These are phyloP conservation scores for Trichoderma orchidacearum DNA, from an alignment of 495 filamentous ascomycete species.

Conservation along the genomic window DNA sequence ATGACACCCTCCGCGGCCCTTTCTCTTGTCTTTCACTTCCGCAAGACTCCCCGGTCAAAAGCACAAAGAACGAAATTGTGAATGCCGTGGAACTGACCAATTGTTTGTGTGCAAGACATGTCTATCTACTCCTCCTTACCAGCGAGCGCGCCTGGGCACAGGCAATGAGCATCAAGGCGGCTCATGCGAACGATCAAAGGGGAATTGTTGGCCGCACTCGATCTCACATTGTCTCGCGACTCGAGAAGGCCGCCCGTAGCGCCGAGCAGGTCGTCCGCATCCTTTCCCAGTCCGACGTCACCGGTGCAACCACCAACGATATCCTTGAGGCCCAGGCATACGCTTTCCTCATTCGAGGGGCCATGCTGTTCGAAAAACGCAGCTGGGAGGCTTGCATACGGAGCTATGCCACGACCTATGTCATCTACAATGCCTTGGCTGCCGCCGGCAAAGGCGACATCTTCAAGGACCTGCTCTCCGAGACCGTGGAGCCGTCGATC, in stretches of 20 bases:
- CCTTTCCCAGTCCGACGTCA: constrained; percentile 42
- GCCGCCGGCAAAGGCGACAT: constrained; percentile 49
- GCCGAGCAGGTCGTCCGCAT: constrained; percentile 55
- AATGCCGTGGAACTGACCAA: not conserved
- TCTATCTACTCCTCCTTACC: constrained; percentile 65
- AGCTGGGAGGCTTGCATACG: constrained; percentile 69
- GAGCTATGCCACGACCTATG: constrained; percentile 59
- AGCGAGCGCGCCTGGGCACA: constrained; percentile 93
- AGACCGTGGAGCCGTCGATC: constrained; percentile 84
- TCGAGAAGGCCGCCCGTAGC: constrained; percentile 62
- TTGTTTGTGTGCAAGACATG: constrained; percentile 41
- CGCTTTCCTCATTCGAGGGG: constrained; percentile 55
- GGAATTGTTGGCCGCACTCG: constrained; percentile 65
- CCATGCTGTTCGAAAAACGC: constrained; percentile 71
- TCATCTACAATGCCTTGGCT: constrained; percentile 67
- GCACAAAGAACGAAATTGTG: too few species aligned
- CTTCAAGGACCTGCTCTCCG: constrained; percentile 71
- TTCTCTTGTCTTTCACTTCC: not conserved
- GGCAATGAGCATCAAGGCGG: constrained; percentile 85
- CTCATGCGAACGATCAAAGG: constrained; percentile 65
- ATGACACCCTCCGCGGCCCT: constrained; percentile 9
- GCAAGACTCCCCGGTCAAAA: too few species aligned
- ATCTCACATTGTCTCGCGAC: constrained; percentile 74
- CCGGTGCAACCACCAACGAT: constrained; percentile 54
- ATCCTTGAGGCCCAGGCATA: constrained; percentile 83